Conservation (phyloP, 1,284 basidiomycete species). For the Erythrobasidium hasegawianum region DNA sequence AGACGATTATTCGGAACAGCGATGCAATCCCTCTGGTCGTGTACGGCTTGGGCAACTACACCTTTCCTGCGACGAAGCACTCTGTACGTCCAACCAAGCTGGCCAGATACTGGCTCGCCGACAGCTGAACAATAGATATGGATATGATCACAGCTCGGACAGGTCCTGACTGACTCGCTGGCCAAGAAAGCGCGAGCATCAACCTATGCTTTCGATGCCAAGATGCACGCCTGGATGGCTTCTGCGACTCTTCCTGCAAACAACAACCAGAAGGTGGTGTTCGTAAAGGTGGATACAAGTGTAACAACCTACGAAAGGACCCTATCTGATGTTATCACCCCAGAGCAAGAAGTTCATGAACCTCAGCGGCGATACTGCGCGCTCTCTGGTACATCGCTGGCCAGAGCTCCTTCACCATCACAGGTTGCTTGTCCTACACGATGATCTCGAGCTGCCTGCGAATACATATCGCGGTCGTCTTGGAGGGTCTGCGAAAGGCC, state of each 20-base stretch:
- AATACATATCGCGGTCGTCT: neutral
- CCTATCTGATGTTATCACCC: neutral
- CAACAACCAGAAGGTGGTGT: neutral
- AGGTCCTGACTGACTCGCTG: constrained; percentile 18
- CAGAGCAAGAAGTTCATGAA: constrained; percentile 33
- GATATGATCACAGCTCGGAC: constrained; percentile 31
- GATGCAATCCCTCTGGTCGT: constrained; percentile 3
- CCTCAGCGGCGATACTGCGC: constrained; percentile 5
- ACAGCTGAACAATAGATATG: too few species aligned
- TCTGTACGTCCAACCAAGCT: constrained; percentile 25
- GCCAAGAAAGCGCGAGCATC: constrained; percentile 11
- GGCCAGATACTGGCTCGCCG: too few species aligned
- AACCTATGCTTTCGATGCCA: constrained; percentile 12
- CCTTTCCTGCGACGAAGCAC: constrained; percentile 28
- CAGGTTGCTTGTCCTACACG: constrained; percentile 15
- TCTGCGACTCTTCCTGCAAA: neutral
- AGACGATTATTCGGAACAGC: too few species aligned
- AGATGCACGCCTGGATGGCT: constrained; percentile 20
- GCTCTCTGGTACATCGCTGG: constrained; percentile 4
- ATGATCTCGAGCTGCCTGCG: constrained; percentile 13
- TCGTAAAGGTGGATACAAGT: constrained; percentile 29
- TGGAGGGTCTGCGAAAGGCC: constrained; percentile 16
- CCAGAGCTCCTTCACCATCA: neutral
- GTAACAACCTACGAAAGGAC: neutral
- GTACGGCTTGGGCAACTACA: constrained; percentile 24